phyloP scores from a whole-genome alignment of 192 early-diverging fungal genomes.

The Radiomyces spectabilis region DNA sequence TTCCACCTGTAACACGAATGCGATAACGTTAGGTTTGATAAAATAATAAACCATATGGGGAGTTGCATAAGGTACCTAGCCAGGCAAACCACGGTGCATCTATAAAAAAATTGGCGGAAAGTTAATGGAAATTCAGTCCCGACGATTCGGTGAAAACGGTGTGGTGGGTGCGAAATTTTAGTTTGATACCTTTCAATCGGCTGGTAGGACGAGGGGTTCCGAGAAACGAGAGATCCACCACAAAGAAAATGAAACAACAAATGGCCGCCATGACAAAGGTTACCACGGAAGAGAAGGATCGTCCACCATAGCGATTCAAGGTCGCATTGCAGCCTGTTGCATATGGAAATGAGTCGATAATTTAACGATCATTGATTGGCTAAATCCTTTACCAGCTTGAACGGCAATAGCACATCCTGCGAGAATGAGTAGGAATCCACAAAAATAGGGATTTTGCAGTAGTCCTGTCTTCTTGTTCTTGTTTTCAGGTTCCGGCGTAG shows the following conservation, averaged over 20 bases:
- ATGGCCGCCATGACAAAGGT: conserved; percentile 2
- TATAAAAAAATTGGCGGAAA: neutral
- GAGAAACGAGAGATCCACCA: conserved; percentile 5
- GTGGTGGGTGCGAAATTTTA: neutral
- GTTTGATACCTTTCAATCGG: conserved; percentile 3
- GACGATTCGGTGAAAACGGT: neutral
- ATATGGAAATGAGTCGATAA: too few relatives aligned
- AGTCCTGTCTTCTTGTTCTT: neutral
- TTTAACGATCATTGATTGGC: too few relatives aligned
- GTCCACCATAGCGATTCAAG: conserved; percentile 16
- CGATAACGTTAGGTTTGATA: neutral
- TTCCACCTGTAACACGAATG: neutral
- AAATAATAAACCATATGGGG: neutral
- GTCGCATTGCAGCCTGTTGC: conserved; percentile 19
- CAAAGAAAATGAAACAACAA: conserved; percentile 17
- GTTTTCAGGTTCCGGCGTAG: neutral
- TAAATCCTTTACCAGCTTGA: too few relatives aligned
- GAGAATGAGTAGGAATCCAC: too few relatives aligned
- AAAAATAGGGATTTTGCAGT: too few relatives aligned
- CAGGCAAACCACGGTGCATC: conserved; percentile 43
- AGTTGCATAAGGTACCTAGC: conserved; percentile 34
- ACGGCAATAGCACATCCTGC: too few relatives aligned
- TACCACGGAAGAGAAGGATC: conserved; percentile 19
- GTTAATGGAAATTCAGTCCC: too few relatives aligned
- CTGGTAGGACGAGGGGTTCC: conserved; percentile 9